phyloP scores from a whole-genome alignment of 2,329 filamentous ascomycete species.

The Cladosporium velox region DNA sequence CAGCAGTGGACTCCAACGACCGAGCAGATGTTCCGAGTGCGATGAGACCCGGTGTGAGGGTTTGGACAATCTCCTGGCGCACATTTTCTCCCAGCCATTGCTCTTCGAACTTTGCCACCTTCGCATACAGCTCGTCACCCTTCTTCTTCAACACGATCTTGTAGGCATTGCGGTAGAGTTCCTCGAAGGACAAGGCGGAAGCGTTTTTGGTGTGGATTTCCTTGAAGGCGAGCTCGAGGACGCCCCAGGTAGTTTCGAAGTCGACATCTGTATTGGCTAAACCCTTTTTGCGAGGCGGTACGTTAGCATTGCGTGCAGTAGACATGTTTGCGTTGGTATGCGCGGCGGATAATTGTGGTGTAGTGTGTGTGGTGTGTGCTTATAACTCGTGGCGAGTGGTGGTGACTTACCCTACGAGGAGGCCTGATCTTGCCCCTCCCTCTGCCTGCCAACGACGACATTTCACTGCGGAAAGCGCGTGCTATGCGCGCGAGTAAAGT shows the following conservation, averaged over 20 bases:
- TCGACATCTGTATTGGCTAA: slow-evolving; percentile 66
- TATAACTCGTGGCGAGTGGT: not conserved
- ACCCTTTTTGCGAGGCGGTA: slow-evolving; percentile 47
- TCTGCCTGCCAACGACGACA: slow-evolving; percentile 53
- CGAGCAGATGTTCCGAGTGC: slow-evolving; percentile 47
- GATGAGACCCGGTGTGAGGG: slow-evolving; percentile 71
- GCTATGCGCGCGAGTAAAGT: not conserved
- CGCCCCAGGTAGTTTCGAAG: slow-evolving; percentile 83
- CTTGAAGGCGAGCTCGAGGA: slow-evolving; percentile 72
- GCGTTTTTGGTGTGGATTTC: slow-evolving; percentile 94
- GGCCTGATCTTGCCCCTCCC: slow-evolving; percentile 66
- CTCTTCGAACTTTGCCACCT: slow-evolving; percentile 78
- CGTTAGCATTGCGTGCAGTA: slow-evolving; percentile 8
- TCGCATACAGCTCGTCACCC: slow-evolving; percentile 76
- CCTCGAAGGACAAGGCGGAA: slow-evolving; percentile 87
- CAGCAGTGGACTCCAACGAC: slow-evolving; percentile 51
- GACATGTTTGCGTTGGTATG: not conserved
- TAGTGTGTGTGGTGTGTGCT: not conserved
- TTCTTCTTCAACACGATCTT: slow-evolving; percentile 90
- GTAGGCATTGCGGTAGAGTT: slow-evolving; percentile 91
- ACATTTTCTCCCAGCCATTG: slow-evolving; percentile 77
- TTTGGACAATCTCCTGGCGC: slow-evolving; percentile 66
- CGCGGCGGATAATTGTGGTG: not conserved
- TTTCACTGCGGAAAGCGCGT: not conserved
- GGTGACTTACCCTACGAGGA: slow-evolving; percentile 63